phyloP scores from a whole-genome alignment of 1,139 yeast species.

The Saccharomyces hybrid region DNA sequence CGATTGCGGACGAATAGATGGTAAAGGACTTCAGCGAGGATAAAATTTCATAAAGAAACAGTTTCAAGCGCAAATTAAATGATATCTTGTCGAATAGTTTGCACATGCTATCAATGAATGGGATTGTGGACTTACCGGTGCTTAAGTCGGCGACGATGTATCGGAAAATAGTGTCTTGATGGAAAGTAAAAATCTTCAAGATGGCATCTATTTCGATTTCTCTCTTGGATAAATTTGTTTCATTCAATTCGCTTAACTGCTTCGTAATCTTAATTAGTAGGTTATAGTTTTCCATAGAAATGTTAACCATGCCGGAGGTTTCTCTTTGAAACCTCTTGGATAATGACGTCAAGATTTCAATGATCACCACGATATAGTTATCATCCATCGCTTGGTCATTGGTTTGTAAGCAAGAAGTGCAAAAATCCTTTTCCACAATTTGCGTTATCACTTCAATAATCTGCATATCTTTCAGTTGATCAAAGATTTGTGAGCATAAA shows the following conservation, averaged over 20 bases:
- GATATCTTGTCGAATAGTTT: conserved; percentile 24
- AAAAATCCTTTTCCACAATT: conserved; percentile 24
- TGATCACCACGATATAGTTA: conserved; percentile 16
- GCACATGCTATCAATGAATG: conserved; percentile 16
- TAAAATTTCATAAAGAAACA: conserved; percentile 56
- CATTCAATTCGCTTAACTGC: conserved; percentile 11
- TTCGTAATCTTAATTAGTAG: conserved; percentile 13
- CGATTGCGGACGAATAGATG: conserved; percentile 17
- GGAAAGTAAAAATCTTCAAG: conserved; percentile 27
- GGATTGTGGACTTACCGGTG: not conserved
- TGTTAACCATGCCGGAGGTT: not conserved
- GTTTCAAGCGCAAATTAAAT: conserved; percentile 45
- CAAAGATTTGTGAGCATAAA: conserved; percentile 26
- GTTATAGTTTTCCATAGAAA: conserved; percentile 8
- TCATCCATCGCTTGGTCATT: conserved; percentile 6
- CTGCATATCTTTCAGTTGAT: conserved; percentile 15
- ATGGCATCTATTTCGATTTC: conserved; percentile 20
- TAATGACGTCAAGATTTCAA: conserved; percentile 21
- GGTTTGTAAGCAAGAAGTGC: conserved; percentile 13
- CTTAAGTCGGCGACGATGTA: conserved; percentile 14
- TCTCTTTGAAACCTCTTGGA: conserved; percentile 15
- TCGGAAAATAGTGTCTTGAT: conserved; percentile 24
- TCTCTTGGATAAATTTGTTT: conserved; percentile 7
- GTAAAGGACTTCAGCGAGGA: conserved; percentile 43
- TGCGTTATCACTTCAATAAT: conserved; percentile 14